These are phyloP conservation scores for Waltiozyma solani DNA, from an alignment of 1,139 yeast species.

Conservation along the genomic window DNA sequence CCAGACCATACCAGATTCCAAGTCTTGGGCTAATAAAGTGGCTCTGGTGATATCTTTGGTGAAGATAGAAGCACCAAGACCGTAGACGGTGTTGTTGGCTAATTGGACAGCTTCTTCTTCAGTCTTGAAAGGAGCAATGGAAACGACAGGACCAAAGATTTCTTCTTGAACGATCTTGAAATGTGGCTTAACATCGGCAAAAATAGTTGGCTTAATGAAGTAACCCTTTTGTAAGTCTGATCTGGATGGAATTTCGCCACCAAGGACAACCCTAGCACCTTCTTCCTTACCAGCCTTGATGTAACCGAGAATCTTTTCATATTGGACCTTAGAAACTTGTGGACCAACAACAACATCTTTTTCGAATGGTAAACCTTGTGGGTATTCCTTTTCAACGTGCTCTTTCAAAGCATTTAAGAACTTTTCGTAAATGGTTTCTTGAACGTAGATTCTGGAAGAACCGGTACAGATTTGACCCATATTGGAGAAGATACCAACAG, in stretches of 20 bases:
- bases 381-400: slow-evolving; percentile 34
- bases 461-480: slow-evolving; percentile 91
- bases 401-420: slow-evolving; percentile 37
- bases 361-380: slow-evolving; percentile 50
- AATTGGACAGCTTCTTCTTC: slow-evolving; percentile 61
- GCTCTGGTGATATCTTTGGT: slow-evolving; percentile 53
- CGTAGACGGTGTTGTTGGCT: slow-evolving; percentile 70
- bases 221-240: slow-evolving; percentile 33
- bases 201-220: slow-evolving; percentile 61
- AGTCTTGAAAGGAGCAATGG: slow-evolving; percentile 58
- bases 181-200: slow-evolving; percentile 47
- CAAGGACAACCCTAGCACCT: slow-evolving; percentile 60
- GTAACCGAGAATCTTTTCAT: slow-evolving; percentile 56
- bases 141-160: slow-evolving; percentile 90
- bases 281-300: slow-evolving; percentile 57
- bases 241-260: slow-evolving; percentile 44
- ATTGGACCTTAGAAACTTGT: slow-evolving; percentile 61
- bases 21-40: slow-evolving; percentile 48
- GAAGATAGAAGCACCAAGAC: slow-evolving; percentile 75
- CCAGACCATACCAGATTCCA: slow-evolving; percentile 83
- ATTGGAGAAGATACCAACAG: slow-evolving; percentile 74
- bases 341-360: slow-evolving; percentile 62
- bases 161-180: slow-evolving; percentile 59
- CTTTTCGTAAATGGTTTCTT: slow-evolving; percentile 56
- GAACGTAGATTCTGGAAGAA: slow-evolving; percentile 74